Conservation (phyloP, 2,329 filamentous ascomycete genomes). For the Cercospora zeina region DNA sequence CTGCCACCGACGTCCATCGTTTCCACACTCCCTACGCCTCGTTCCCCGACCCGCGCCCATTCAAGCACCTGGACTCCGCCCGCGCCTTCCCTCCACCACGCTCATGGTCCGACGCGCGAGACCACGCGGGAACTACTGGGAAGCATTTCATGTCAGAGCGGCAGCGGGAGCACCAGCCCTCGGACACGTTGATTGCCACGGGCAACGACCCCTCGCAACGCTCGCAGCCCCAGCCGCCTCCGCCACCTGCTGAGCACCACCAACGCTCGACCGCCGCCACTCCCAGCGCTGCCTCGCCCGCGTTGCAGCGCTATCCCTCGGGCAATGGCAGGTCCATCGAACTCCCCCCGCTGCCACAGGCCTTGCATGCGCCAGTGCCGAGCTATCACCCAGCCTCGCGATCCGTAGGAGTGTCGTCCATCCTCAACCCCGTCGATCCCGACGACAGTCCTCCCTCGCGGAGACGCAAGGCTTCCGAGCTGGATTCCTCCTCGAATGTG, state of each 20-base stretch:
- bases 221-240: conserved; percentile 15
- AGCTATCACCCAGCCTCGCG: conserved; percentile 36
- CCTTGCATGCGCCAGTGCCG: conserved; percentile 24
- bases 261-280: conserved; percentile 16
- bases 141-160: conserved; percentile 42
- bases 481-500: conserved; percentile 45
- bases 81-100: conserved; percentile 28
- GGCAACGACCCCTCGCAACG: conserved; percentile 24
- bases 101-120: conserved; percentile 38
- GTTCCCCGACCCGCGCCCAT: conserved; percentile 17
- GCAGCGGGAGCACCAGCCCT: conserved; percentile 30
- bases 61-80: conserved; percentile 18
- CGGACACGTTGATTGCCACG: conserved; percentile 29
- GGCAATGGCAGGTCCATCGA: conserved; percentile 33
- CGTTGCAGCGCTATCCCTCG: conserved; percentile 21
- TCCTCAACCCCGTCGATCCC: conserved; percentile 47
- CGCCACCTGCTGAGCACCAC: conserved; percentile 22
- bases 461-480: conserved; percentile 47
- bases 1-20: conserved; percentile 35
- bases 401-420: conserved; percentile 48
- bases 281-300: conserved; percentile 22
- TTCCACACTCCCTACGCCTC: conserved; percentile 32
- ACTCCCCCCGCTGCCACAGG: conserved; percentile 37
- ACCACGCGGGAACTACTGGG: conserved; percentile 32
- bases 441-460: conserved; percentile 41